Evolutionary conservation across 805 yeast species (phyloP), one percentile per base, ranked within the genome.

Genomic region (Saccharomyces jurei): DNA sequence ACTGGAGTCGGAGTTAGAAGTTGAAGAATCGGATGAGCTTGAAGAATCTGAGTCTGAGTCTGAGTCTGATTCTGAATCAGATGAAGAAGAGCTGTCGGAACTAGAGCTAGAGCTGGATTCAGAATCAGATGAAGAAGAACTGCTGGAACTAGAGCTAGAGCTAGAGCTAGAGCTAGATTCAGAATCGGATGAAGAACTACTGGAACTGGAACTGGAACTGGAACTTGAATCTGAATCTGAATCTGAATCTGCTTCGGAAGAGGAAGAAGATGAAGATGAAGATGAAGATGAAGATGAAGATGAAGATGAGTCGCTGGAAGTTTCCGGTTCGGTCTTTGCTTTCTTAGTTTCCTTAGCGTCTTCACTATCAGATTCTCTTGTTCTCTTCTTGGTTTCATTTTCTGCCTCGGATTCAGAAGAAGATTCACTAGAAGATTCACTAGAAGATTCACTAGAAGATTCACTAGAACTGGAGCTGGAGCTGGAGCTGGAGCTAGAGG

Each of bases 391-490:
- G 11, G 44, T 21, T 28, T 32, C 21, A 22, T 49, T 27, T 27
- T 50, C 41, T 22, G 60, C 53, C 13, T 48, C 84, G 2, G 84
- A 75, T 53, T 69, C 75, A 11, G 78, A 77, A 60, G 84, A 84
- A 29, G 74, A 77, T 57, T 82, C 84, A 50, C 30, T n/a, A 28
- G 52, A 50, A 11, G 59, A 56, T 28, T 54, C 46, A n/a, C 56
- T 52, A 46, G 53, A 47, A 4, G 60, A 57, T 27, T 8, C 29
- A 28, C 51, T 46, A 13, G 55, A 52, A 25, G 48, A 32, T 27
- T 27, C 29, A 27, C 30, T 28, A 6, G 59, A 57, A 50, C 46
- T 53, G 50, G 58, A 52, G 30, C 48, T 47, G 17, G 32, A 14
- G 36, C 52, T 32, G 6, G 49, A 28, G 28, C 48, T 41, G 4